These are phyloP conservation scores for Gynostemma pentaphyllum DNA, from an alignment of 306 rosid species.

Conservation along the genomic window DNA sequence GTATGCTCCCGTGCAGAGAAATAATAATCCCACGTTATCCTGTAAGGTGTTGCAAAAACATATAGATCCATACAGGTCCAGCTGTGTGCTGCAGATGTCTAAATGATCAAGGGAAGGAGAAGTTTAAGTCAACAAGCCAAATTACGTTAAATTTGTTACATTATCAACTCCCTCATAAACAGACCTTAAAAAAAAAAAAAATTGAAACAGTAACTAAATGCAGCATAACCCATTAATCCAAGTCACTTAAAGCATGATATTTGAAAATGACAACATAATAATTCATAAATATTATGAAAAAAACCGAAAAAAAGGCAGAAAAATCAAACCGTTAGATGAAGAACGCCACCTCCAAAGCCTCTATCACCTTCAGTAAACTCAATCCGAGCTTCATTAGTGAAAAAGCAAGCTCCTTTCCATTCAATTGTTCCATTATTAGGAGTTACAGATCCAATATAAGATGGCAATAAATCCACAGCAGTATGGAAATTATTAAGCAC, in stretches of 20 bases:
- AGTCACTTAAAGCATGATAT: no score
- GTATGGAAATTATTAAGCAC: conserved; percentile 75
- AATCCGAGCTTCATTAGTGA: conserved; percentile 52
- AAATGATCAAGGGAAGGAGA: conserved; percentile 4
- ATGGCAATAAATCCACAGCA: conserved; percentile 88
- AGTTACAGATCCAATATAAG: conserved; percentile 67
- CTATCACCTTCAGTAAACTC: conserved; percentile 37
- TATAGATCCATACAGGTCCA: conserved; percentile 98
- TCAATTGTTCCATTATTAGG: conserved; percentile 43
- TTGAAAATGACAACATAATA: not conserved
- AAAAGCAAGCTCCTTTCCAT: conserved; percentile 91
- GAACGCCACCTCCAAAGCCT: conserved; percentile 72
- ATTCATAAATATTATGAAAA: not conserved
- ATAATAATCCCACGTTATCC: conserved; percentile 95
- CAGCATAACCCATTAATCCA: no score
- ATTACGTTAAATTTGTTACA: no score
- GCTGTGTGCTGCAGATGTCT: conserved; percentile 94
- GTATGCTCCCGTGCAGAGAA: conserved; percentile 76
- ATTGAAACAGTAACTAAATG: no score
- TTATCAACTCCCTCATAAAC: not conserved
- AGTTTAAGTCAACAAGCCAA: not conserved
- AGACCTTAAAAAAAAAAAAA: no score
- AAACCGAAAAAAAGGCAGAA: not conserved
- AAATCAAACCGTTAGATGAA: conserved; percentile 60
- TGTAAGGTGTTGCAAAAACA: conserved; percentile 91